Base-by-base conservation (phyloP, 352 stramenopile genomes). In the Globisporangium spiculum region DNA sequence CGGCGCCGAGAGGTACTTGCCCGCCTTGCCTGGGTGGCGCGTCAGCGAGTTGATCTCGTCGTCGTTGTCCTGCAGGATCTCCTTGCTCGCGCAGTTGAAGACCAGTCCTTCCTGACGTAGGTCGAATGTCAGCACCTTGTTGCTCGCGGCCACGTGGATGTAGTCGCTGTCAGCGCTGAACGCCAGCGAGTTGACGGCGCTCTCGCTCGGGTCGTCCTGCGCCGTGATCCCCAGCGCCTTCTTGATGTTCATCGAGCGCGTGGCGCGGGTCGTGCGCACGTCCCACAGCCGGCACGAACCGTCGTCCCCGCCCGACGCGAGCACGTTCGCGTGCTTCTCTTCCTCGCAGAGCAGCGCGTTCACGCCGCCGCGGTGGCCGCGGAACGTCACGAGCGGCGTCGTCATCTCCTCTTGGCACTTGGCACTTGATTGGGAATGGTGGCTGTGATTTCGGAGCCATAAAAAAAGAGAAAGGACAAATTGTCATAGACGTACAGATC, bases 261-360 rank as follows among this genome's bases (percentile, higher is more conserved):
- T 76, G 41, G 86, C 80, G 65, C 75, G 79, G 32, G 75, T 70
- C 12, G 80, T 82, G 65, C 86, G 83, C 58, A 91, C 66, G 56
- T 92, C 86, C 86, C 86, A 93, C 60, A 93, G 61, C 4, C 86
- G 77, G 38, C 79, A 89, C 9, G 83, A 85, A 38, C 86, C 82
- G 57, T 93, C 86, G 54, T 91, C 78, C 46, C 86, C 87, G 30
- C 86, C 86, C 0, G 86, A 93, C 1, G 77, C 83, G 1, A 93
- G 59, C 14, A 88, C 67, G 67, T 93, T 65, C 27, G 74, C 67
- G 58, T 85, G 81, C 27, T 73, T 65, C 38, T 70, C 68, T 16
- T 91, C 83, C 54, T 91, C 81, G 61, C 77, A 80, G 8, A 90
- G 71, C 46, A 91, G 72, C 61, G 81, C 72, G 60, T 90, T 90